Evolutionary conservation across 176 grass and related monocot species (phyloP).

Genomic region (Miscanthus lutarioriparius): DNA sequence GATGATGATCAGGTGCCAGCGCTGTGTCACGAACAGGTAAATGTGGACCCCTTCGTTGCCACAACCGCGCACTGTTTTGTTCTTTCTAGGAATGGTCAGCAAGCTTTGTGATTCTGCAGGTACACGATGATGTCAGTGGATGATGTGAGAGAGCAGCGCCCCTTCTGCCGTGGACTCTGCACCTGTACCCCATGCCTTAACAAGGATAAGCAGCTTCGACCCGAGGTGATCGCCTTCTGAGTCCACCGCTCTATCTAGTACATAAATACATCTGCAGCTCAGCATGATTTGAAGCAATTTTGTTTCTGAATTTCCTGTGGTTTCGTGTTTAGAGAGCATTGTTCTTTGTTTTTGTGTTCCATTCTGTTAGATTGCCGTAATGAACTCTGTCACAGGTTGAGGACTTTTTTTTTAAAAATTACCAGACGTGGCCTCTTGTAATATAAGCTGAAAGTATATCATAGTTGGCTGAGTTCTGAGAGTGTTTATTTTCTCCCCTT

Average conservation of each 20-base stretch:
- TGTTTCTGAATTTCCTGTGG: neutral
- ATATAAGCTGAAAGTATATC: neutral
- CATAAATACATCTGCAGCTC: neutral
- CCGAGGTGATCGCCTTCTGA: slow-evolving; percentile 35
- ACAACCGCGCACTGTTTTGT: neutral
- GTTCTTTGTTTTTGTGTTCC: neutral
- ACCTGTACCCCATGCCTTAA: slow-evolving; percentile 20
- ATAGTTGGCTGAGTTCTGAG: neutral
- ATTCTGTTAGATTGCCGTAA: neutral
- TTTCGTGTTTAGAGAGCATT: slow-evolving; percentile 1
- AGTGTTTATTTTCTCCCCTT: neutral
- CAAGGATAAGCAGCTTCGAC: neutral
- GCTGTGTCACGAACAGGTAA: slow-evolving; percentile 30
- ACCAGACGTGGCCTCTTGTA: neutral
- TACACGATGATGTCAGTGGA: slow-evolving; percentile 25
- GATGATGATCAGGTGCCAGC: slow-evolving; percentile 33
- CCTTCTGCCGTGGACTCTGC: slow-evolving; percentile 39
- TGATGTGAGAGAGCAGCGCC: slow-evolving; percentile 29
- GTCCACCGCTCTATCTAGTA: neutral
- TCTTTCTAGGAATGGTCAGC: neutral
- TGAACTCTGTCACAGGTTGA: neutral
- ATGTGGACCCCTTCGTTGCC: neutral
- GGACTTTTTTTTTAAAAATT: neutral
- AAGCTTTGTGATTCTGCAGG: slow-evolving; percentile 35
- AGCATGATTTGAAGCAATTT: neutral